Evolutionary conservation across 805 yeast genomes (phyloP), one percentile per base, ranked within the genome.

Genomic region (Schwanniomyces vanrijiae): DNA sequence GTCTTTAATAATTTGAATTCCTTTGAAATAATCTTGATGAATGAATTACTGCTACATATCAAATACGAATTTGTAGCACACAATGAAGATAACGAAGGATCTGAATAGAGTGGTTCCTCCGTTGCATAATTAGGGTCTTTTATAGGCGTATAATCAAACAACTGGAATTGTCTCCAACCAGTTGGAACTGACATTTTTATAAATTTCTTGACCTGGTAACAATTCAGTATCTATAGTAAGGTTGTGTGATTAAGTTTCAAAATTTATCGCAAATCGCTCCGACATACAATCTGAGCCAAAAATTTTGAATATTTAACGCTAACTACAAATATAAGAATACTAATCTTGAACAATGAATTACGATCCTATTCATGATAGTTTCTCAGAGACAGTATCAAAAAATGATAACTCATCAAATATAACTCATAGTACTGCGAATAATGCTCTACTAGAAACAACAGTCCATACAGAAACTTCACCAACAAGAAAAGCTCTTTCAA

Each of bases 141-240:
- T 16, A 94, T 86, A 5, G 97, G 97, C 0, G 83, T 76, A 31
- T 81, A 76, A 44, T 90, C 96, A 63, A 87, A 90, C 65, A 92
- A 87, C 50, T 88, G 89, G 66, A 92, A 88, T 59, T 88, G 96
- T 49, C 92, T 74, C 91, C 91, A 87, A 37, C 65, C 50, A 8
- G 35, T 24, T 5, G 48, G 46, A 11, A 42, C 20, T 6, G 47
- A 35, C 51, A 48, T 48, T 19, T 20, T 20, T 37, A 20, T 13
- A 8, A 8, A n/a, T 28, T 28, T 28, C 33, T 28, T 28, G 16
- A 28, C 16, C 7, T 11, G 5, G 33, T 40, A 14, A 14, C 39
- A 31, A 26, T 18, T 10, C 18, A 5, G 18, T 20, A 34, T 9
- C 22, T 11, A 34, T 11, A 3, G 21, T 19, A 5, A n/a, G n/a